A percentile compares a stretch with the other conserved stretches of the same genome.
Conservation (phyloP, 129 eudicot genomes). For the Chrysanthemum lavandulifolium region DNA sequence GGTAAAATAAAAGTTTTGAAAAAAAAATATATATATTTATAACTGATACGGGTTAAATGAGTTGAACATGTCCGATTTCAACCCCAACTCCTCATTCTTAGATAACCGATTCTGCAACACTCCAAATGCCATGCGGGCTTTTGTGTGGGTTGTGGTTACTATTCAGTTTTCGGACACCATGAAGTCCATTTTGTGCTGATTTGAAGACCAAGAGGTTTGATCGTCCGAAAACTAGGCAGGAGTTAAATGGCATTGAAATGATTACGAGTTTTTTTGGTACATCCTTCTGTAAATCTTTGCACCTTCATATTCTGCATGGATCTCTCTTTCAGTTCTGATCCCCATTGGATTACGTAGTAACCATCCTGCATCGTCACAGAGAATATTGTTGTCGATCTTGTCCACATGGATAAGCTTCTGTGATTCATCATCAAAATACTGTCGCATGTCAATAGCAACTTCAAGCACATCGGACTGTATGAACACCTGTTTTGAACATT, state of each 20-base stretch:
- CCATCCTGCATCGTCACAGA: slow-evolving; percentile 81
- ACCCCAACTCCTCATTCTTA: too few relatives aligned
- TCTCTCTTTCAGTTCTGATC: slow-evolving; percentile 89
- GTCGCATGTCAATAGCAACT: slow-evolving; percentile 93
- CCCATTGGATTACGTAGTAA: slow-evolving; percentile 80
- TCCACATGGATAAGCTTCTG: slow-evolving; percentile 49
- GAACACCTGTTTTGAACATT: slow-evolving; percentile 51
- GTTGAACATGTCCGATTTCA: too few relatives aligned
- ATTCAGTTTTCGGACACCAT: neutral
- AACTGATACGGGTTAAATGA: too few relatives aligned
- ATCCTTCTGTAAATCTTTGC: slow-evolving; percentile 76
- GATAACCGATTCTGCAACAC: too few relatives aligned
- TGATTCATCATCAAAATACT: slow-evolving; percentile 64
- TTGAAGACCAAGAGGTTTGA: neutral
- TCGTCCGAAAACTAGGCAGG: too few relatives aligned
- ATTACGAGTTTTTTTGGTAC: slow-evolving; percentile 55
- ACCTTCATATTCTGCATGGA: slow-evolving; percentile 92
- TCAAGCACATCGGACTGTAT: slow-evolving; percentile 93
- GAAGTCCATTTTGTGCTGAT: neutral
- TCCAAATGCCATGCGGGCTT: neutral
- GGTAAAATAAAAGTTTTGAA: too few relatives aligned
- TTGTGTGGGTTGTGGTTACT: slow-evolving; percentile 5
- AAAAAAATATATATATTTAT: too few relatives aligned
- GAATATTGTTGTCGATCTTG: slow-evolving; percentile 23
- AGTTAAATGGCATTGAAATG: neutral